These are phyloP conservation scores for Mucor velutinosus DNA, from an alignment of 371 early-diverging fungal genomes.

Conservation along the genomic window DNA sequence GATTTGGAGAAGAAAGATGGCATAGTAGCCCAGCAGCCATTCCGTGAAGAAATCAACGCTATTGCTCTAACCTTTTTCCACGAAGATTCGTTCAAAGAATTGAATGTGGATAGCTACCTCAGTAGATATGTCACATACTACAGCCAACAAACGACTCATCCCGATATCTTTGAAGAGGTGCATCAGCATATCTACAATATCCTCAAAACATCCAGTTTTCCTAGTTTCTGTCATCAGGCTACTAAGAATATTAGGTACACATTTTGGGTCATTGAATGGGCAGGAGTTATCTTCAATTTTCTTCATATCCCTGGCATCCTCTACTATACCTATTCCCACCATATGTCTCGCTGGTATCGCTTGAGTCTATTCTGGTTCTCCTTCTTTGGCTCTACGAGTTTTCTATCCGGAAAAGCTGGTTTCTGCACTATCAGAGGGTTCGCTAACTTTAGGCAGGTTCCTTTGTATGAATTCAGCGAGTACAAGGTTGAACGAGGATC, in stretches of 20 bases:
- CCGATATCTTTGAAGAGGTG: conserved; percentile 29
- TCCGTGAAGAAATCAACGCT: conserved; percentile 24
- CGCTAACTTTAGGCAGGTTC: not conserved
- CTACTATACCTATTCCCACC: conserved; percentile 15
- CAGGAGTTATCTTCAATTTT: conserved; percentile 7
- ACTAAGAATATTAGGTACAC: conserved; percentile 28
- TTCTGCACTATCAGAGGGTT: conserved; percentile 4
- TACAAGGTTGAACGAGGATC: not conserved
- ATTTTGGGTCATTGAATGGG: conserved; percentile 15
- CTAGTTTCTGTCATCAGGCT: conserved; percentile 22
- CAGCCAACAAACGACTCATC: conserved; percentile 26
- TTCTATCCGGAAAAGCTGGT: conserved; percentile 7
- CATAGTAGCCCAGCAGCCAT: conserved; percentile 9
- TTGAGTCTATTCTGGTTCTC: conserved; percentile 13
- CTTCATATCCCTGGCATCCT: conserved; percentile 20
- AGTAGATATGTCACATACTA: conserved; percentile 13
- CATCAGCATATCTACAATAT: conserved; percentile 19
- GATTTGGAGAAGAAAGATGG: conserved; percentile 7
- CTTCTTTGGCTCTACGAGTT: not conserved
- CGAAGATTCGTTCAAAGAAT: conserved; percentile 24
- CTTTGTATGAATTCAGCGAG: not conserved
- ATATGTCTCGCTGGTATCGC: conserved; percentile 15
- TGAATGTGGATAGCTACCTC: conserved; percentile 16
- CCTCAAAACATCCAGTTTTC: conserved; percentile 17
- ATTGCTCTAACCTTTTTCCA: conserved; percentile 25